phyloP scores from a whole-genome alignment of 1,284 basidiomycete genomes.

The Trametes versicolor region DNA sequence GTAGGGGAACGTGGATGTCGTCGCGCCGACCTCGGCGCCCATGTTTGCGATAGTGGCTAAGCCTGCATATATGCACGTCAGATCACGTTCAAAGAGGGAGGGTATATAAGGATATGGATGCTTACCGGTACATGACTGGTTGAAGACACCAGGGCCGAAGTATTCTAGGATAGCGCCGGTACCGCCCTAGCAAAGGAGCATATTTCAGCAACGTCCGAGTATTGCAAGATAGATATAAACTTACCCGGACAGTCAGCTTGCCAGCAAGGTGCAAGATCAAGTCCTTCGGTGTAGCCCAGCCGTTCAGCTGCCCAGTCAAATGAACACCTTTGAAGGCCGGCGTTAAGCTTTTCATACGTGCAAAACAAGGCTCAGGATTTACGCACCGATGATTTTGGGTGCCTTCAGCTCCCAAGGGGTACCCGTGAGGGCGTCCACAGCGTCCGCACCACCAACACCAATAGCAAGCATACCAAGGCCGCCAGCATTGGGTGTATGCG shows the following conservation, averaged over 20 bases:
- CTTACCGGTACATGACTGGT: constrained; percentile 92
- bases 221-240: constrained; percentile 38
- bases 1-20: constrained; percentile 98
- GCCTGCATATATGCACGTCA: constrained; percentile 53
- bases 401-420: constrained; percentile 99
- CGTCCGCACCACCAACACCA: constrained; percentile 98
- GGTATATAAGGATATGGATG: background rate
- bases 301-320: constrained; percentile 87
- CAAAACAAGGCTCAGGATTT: background rate
- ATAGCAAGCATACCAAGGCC: constrained; percentile 98
- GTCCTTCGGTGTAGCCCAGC: constrained; percentile 98
- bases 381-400: constrained; percentile 84
- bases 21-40: constrained; percentile 99
- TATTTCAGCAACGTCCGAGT: background rate
- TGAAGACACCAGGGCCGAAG: constrained; percentile 93
- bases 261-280: constrained; percentile 96
- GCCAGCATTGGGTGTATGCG: constrained; percentile 98
- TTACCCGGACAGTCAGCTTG: constrained; percentile 90
- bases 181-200: constrained; percentile 71
- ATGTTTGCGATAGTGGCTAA: constrained; percentile 97
- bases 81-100: background rate
- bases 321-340: constrained; percentile 68
- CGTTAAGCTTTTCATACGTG: background rate
- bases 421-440: constrained; percentile 98
- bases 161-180: constrained; percentile 98